Conservation (phyloP, 2,329 filamentous ascomycete species). For the Colletotrichum plurivorum region DNA sequence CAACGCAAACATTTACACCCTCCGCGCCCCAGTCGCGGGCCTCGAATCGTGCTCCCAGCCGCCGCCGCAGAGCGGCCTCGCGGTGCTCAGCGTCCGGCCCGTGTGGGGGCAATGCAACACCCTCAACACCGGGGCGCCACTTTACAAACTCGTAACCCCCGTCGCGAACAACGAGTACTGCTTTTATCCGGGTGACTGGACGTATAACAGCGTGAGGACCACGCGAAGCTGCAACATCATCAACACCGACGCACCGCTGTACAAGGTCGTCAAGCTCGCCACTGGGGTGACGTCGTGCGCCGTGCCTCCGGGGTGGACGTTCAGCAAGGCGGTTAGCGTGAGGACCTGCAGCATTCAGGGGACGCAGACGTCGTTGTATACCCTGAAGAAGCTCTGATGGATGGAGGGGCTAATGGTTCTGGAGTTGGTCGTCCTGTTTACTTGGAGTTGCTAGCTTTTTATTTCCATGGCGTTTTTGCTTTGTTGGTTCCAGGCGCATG, state of each 20-base stretch:
- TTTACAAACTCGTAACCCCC: not conserved
- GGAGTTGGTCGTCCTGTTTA: too few species aligned
- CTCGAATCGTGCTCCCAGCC: not conserved
- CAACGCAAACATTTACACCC: not conserved
- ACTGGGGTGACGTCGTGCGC: not conserved
- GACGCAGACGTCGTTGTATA: not conserved
- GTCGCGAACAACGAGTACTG: not conserved
- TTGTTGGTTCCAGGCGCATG: too few species aligned
- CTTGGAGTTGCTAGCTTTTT: too few species aligned
- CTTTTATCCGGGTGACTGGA: not conserved
- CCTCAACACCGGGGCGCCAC: not conserved
- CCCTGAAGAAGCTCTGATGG: not conserved
- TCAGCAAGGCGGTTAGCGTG: not conserved
- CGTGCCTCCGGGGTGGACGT: slow-evolving; percentile 20
- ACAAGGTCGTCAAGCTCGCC: not conserved
- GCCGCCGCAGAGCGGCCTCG: not conserved
- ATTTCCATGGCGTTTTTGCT: too few species aligned
- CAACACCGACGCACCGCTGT: not conserved
- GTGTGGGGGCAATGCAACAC: not conserved
- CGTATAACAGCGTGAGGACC: not conserved
- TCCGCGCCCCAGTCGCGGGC: not conserved
- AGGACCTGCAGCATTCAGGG: not conserved
- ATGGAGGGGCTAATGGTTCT: too few species aligned
- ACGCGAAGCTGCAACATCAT: not conserved
- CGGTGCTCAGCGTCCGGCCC: not conserved